These are phyloP conservation scores for Prinsepia uniflora DNA, from an alignment of 306 rosid genomes.

Conservation along the genomic window DNA sequence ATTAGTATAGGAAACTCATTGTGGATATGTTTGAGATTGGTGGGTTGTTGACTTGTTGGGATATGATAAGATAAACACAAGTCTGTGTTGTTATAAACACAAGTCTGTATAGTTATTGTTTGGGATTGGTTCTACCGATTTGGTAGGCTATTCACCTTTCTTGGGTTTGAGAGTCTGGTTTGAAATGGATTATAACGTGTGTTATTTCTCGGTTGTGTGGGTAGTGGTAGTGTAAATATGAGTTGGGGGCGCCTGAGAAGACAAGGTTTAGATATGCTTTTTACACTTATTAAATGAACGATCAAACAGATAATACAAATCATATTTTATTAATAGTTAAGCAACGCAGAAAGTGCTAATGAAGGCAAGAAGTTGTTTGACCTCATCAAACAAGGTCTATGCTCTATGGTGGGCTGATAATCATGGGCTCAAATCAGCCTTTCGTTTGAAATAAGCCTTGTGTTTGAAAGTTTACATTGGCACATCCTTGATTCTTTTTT, in stretches of 20 bases:
- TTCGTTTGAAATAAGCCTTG: background rate
- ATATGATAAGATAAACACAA: background rate
- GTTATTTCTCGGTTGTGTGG: background rate
- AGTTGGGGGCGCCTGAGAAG: background rate
- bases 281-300: background rate
- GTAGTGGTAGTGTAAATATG: background rate
- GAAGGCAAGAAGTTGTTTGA: background rate
- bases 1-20: background rate
- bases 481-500: background rate
- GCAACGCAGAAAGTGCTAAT: background rate
- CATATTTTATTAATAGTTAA: background rate
- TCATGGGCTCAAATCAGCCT: background rate
- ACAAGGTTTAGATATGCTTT: background rate
- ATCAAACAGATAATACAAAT: background rate
- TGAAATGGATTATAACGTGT: background rate
- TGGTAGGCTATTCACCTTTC: background rate
- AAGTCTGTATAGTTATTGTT: background rate
- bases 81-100: background rate
- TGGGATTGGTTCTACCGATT: background rate
- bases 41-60: background rate
- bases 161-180: background rate
- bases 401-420: background rate
- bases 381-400: background rate
- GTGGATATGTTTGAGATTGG: conserved; percentile 1
- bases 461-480: background rate